phyloP scores from a whole-genome alignment of 139 green algal species.

The Cymbomonas tetramitiformis region DNA sequence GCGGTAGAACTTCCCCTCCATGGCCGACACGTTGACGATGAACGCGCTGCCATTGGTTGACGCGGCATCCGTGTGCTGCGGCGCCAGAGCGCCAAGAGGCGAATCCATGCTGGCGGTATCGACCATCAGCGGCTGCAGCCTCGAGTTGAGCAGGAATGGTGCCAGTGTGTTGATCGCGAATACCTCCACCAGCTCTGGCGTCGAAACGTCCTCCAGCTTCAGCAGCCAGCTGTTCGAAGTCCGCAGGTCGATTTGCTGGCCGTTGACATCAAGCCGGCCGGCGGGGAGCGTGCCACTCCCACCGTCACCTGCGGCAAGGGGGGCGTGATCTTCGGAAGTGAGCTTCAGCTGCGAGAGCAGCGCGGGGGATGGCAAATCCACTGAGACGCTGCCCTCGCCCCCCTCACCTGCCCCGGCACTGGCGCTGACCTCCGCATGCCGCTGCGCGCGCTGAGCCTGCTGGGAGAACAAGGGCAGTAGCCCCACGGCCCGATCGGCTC shows the following conservation, averaged over 20 bases:
- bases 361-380: not conserved
- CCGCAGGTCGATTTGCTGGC: conserved; percentile 10
- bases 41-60: not conserved
- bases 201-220: not conserved
- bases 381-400: not conserved
- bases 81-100: no score
- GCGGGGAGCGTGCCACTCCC: not conserved
- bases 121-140: conserved; percentile 1
- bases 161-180: conserved; percentile 2
- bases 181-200: conserved; percentile 4
- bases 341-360: conserved; percentile 3
- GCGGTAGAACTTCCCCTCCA: conserved; percentile 16
- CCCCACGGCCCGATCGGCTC: no score
- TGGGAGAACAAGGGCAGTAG: no score
- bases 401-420: not conserved
- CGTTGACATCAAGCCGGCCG: conserved; percentile 5
- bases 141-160: conserved; percentile 5
- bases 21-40: conserved; percentile 6
- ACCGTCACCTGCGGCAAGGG: not conserved
- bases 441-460: not conserved
- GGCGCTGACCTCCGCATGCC: not conserved
- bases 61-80: no score
- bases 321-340: not conserved
- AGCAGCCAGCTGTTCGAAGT: not conserved
- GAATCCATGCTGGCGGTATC: not conserved